These are phyloP conservation scores for Geotrichum macrosporum DNA, from an alignment of 1,139 yeast genomes.

Conservation along the genomic window DNA sequence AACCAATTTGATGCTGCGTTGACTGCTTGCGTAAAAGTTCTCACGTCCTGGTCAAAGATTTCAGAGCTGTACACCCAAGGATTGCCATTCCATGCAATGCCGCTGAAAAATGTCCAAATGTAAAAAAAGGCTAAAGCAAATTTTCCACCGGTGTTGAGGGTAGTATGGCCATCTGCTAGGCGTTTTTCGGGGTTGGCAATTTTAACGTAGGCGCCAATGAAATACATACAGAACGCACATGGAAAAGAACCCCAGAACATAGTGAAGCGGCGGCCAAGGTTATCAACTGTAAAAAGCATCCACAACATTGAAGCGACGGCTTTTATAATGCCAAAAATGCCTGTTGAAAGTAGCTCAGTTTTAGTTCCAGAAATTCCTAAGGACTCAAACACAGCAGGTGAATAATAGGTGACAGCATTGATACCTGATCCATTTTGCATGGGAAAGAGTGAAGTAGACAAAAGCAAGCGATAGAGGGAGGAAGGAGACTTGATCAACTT, in stretches of 20 bases:
- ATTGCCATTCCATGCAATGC: constrained; percentile 40
- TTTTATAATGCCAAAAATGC: constrained; percentile 51
- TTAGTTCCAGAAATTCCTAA: constrained; percentile 35
- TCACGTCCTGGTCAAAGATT: constrained; percentile 45
- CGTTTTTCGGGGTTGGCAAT: constrained; percentile 40
- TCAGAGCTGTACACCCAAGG: constrained; percentile 49
- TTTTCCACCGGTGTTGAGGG: constrained; percentile 40
- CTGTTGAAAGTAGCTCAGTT: constrained; percentile 49
- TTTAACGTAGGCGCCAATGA: constrained; percentile 48
- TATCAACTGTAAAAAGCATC: constrained; percentile 47
- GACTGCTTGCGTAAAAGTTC: constrained; percentile 49
- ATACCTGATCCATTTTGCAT: constrained; percentile 30
- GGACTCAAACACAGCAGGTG: constrained; percentile 27
- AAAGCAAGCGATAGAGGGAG: constrained; percentile 14
- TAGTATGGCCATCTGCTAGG: constrained; percentile 27
- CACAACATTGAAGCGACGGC: constrained; percentile 44
- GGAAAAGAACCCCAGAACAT: constrained; percentile 42
- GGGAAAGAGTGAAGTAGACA: constrained; percentile 20
- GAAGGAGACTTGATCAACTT: constrained; percentile 13
- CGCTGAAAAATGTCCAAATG: constrained; percentile 23
- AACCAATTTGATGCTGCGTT: constrained; percentile 52
- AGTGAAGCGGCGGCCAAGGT: constrained; percentile 47
- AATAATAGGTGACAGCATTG: constrained; percentile 30
- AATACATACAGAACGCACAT: constrained; percentile 47
- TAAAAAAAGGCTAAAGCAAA: constrained; percentile 49